Base-by-base conservation (phyloP, 192 early-diverging fungal species). In the Phycomyces nitens region DNA sequence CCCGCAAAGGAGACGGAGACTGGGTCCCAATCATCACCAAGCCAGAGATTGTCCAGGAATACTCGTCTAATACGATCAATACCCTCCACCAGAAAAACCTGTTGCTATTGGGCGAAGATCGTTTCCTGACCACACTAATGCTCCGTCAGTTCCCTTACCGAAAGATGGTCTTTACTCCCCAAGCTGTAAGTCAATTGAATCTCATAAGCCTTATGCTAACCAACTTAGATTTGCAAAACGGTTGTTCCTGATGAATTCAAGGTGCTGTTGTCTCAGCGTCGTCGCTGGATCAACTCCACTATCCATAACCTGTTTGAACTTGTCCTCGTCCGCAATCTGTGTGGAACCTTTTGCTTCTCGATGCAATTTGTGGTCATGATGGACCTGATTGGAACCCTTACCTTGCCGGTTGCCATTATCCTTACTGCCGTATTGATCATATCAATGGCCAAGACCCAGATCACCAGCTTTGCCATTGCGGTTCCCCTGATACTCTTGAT, bases 271-370 rank as follows among this genome's bases (percentile, higher is more conserved):
- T 93, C 90, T 27, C 95, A 97, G 71, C 80, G 95, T 43, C 87
- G 95, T 64, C 87, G 95, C 27, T 97, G 95, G 95, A 97, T 97
- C 76, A 97, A 97, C 78, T 91, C 89, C 58, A 97, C 95, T 0
- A 90, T 97, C 65, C 95, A 97, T 76, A 97, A 97, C 71, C 77
- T 97, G 65, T 66, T 96, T 51, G 94, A 96, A 73, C 74, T 97
- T 59, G 89, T 97, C 22, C 87, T 92, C 44, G 94, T 98, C 38
- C 85, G 89, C 57, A 93, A 96, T 68, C 81, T 98, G 42, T 98
- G 96, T 78, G 96, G 96, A 29, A 96, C 91, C 4, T 98, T 98
- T 75, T 98, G 96, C 69, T 92, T 98, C 67, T 94, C 92, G 50
- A 98, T 88, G 86, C 91, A 92, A 77, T 89, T 92, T 69, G 87